Evolutionary conservation across 2,329 filamentous ascomycete genomes (phyloP).

Genomic region (Cladophialophora chaetospira): DNA sequence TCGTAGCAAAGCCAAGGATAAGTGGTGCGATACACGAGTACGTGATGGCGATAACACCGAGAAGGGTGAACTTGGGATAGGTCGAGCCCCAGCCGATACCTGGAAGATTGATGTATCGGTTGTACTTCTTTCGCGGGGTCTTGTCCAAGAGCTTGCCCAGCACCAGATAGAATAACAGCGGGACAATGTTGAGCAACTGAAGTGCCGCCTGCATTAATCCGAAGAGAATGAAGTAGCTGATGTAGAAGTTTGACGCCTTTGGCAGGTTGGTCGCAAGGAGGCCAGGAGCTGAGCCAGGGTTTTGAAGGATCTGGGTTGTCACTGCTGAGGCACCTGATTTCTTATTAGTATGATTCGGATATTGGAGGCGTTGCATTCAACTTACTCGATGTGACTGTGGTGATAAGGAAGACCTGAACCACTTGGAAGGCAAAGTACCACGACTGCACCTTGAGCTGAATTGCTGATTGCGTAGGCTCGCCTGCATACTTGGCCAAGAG

Average conservation of each 20-base stretch:
- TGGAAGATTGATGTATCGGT: slow-evolving; percentile 70
- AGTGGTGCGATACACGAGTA: slow-evolving; percentile 88
- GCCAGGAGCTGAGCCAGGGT: slow-evolving; percentile 65
- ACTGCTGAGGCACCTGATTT: slow-evolving; percentile 70
- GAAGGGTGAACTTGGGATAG: slow-evolving; percentile 79
- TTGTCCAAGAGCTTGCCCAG: slow-evolving; percentile 35
- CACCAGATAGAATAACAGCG: slow-evolving; percentile 27
- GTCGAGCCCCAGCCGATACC: slow-evolving; percentile 84
- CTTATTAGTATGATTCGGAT: slow-evolving; percentile 2
- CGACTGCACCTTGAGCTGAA: slow-evolving; percentile 88
- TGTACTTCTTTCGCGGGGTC: slow-evolving; percentile 76
- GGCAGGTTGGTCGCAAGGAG: slow-evolving; percentile 76
- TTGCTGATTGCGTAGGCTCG: slow-evolving; percentile 73
- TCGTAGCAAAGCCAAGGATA: slow-evolving; percentile 76
- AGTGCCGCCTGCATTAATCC: slow-evolving; percentile 65
- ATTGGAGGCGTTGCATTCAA: not conserved
- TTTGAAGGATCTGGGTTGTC: slow-evolving; percentile 62
- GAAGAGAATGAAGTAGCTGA: slow-evolving; percentile 92
- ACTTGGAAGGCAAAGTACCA: slow-evolving; percentile 75
- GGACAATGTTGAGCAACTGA: slow-evolving; percentile 45
- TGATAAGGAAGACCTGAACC: slow-evolving; percentile 86
- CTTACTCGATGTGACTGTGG: slow-evolving; percentile 69
- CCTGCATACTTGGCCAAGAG: slow-evolving; percentile 76
- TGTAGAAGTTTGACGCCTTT: slow-evolving; percentile 89
- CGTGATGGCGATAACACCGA: slow-evolving; percentile 82